These are phyloP conservation scores for Aechmea fasciata DNA, from an alignment of 176 grass and related monocot genomes.

Conservation along the genomic window DNA sequence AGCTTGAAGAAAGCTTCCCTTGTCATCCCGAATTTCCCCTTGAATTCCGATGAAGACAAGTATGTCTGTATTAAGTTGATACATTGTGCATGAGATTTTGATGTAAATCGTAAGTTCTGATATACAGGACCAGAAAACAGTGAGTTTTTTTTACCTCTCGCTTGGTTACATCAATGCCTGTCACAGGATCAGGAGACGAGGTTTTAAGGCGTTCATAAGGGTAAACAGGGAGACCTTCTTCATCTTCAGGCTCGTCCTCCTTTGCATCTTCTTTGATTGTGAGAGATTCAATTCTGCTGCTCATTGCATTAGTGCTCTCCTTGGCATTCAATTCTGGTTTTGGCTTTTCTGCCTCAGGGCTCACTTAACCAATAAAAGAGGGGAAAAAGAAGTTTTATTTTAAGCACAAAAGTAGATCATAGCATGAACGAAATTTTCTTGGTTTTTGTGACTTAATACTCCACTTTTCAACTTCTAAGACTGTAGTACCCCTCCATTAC, in stretches of 20 bases:
- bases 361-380: conserved; percentile 21
- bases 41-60: conserved; percentile 64
- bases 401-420: no score
- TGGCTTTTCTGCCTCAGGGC: conserved; percentile 24
- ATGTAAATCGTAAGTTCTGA: neutral
- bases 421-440: no score
- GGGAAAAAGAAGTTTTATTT: neutral
- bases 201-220: conserved; percentile 71
- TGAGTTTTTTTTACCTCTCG: conserved; percentile 51
- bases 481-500: no score
- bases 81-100: neutral
- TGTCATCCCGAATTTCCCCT: conserved; percentile 83
- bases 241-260: conserved; percentile 73
- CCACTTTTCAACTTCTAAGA: no score
- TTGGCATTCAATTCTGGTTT: conserved; percentile 33
- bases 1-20: conserved; percentile 69
- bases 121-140: conserved; percentile 12
- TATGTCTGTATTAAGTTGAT: conserved; percentile 46
- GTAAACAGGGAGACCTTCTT: conserved; percentile 50
- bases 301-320: conserved; percentile 18
- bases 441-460: no score
- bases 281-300: conserved; percentile 37
- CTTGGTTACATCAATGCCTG: conserved; percentile 75
- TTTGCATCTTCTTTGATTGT: conserved; percentile 50
- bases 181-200: conserved; percentile 47